These are phyloP conservation scores for Xylaria venustula DNA, from an alignment of 495 filamentous ascomycete species.

Conservation along the genomic window DNA sequence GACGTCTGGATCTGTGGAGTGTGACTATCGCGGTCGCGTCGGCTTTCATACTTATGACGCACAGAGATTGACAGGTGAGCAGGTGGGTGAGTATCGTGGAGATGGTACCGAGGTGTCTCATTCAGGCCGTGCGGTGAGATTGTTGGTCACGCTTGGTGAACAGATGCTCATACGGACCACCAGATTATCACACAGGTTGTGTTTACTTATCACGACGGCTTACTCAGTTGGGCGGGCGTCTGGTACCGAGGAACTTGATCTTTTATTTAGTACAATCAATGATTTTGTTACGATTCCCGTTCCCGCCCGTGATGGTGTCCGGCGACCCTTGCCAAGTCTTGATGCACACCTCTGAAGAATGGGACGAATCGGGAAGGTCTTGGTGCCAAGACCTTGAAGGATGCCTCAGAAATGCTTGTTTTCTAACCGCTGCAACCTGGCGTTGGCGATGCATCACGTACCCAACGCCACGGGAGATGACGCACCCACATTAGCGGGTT, in stretches of 20 bases:
- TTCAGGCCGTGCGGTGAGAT: neutral
- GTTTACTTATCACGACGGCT: neutral
- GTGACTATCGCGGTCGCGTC: neutral
- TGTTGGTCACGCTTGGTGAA: neutral
- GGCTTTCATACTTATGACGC: neutral
- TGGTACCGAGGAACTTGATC: too few species aligned
- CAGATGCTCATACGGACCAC: constrained; percentile 1
- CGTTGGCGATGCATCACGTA: neutral
- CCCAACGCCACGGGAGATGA: neutral
- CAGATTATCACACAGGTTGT: neutral
- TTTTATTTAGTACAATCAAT: too few species aligned
- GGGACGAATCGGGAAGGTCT: constrained; percentile 2
- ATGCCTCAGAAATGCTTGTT: constrained; percentile 1
- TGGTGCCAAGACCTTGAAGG: neutral
- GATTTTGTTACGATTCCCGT: neutral
- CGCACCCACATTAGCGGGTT: neutral
- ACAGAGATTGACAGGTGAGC: neutral
- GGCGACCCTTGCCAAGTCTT: constrained; percentile 2
- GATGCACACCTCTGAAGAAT: neutral
- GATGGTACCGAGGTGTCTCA: neutral
- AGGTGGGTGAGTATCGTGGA: too few species aligned
- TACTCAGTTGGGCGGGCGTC: too few species aligned
- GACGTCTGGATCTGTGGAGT: neutral
- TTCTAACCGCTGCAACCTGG: neutral
- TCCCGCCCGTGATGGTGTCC: neutral